phyloP scores from a whole-genome alignment of 257 asterid species.

The Apocynum venetum region DNA sequence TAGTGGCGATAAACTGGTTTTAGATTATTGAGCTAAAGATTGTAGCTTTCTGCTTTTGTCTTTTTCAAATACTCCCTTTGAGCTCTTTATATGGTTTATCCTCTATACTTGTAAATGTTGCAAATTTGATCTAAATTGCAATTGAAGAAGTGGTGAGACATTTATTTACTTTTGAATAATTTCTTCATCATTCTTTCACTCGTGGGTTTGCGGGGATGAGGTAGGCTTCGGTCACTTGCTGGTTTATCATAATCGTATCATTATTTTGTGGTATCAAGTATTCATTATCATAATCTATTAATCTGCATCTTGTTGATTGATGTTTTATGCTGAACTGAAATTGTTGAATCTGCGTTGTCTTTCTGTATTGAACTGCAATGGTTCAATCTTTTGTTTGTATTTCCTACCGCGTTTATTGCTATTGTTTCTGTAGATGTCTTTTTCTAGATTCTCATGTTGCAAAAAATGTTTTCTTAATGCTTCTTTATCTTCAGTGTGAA shows the following conservation, averaged over 20 bases:
- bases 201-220: background rate
- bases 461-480: background rate
- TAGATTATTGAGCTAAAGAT: background rate
- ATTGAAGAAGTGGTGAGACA: background rate
- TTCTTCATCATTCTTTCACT: background rate
- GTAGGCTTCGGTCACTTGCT: background rate
- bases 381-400: no score
- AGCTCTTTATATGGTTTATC: background rate
- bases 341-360: background rate
- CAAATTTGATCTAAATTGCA: background rate
- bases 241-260: background rate
- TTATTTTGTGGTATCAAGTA: background rate
- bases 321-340: background rate
- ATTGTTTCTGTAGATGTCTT: no score
- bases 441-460: background rate
- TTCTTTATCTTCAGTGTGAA: background rate
- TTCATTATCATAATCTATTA: background rate
- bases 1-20: background rate
- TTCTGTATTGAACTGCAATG: background rate
- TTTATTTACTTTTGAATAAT: background rate
- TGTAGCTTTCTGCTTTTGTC: background rate
- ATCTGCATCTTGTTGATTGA: background rate
- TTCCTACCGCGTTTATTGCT: background rate
- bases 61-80: background rate
- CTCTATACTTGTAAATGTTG: background rate